phyloP scores from a whole-genome alignment of 2,329 filamentous ascomycete species.

The Talaromyces sp. region DNA sequence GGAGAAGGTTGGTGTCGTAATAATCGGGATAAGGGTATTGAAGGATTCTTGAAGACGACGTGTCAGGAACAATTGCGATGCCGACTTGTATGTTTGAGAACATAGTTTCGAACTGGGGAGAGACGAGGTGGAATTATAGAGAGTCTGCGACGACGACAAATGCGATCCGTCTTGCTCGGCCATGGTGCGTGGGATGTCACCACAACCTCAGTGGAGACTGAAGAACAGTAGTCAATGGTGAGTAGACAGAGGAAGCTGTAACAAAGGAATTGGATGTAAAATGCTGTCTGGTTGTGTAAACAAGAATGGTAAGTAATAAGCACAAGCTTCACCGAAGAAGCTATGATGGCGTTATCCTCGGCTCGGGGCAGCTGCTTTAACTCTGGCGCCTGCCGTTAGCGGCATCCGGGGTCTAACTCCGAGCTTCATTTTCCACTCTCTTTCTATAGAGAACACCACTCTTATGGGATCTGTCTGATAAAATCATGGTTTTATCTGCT shows the following conservation, averaged over 20 bases:
- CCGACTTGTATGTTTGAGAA: constrained; percentile 89
- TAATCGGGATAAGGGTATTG: constrained; percentile 75
- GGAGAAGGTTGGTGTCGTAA: constrained; percentile 51
- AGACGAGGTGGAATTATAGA: constrained; percentile 50
- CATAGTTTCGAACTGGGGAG: constrained; percentile 59
- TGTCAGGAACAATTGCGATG: constrained; percentile 89
- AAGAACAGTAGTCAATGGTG: neutral
- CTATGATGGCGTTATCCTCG: constrained; percentile 5
- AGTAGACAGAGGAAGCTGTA: neutral
- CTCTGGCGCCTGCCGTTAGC: constrained; percentile 1
- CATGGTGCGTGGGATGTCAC: constrained; percentile 23
- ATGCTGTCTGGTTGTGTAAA: neutral
- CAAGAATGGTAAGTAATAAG: neutral
- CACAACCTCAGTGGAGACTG: neutral
- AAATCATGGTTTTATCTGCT: neutral
- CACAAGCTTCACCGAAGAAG: neutral
- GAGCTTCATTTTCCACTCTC: neutral
- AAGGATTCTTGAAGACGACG: constrained; percentile 86
- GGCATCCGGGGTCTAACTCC: neutral
- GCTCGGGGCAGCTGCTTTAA: neutral
- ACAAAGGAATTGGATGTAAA: neutral
- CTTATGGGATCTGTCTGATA: neutral
- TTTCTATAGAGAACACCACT: neutral
- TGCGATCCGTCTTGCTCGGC: constrained; percentile 24
- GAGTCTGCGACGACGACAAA: constrained; percentile 52